A percentile compares a stretch with the other conserved stretches of the same genome.
Evolutionary conservation across 306 rosid genomes (phyloP).

Genomic region (Psophocarpus tetragonolobus): DNA sequence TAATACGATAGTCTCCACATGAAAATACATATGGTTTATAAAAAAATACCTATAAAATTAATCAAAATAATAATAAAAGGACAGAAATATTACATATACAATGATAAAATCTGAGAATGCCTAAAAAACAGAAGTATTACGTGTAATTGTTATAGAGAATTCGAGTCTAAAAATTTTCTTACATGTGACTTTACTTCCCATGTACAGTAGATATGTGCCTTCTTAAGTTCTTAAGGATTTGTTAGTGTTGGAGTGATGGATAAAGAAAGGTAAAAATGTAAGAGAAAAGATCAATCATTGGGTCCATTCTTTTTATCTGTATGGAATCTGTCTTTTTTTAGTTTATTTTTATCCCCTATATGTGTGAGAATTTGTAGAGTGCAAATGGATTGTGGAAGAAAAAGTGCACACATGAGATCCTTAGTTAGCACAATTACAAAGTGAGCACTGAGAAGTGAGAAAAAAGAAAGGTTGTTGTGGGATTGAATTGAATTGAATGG

Average conservation of each 20-base stretch:
- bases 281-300: slow-evolving; percentile 58
- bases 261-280: slow-evolving; percentile 59
- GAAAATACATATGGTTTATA: too few species aligned
- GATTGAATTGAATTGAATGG: slow-evolving; percentile 15
- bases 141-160: too few species aligned
- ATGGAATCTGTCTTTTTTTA: slow-evolving; percentile 48
- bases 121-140: too few species aligned
- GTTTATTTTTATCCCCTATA: background rate
- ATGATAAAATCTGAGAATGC: too few species aligned
- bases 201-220: slow-evolving; percentile 13
- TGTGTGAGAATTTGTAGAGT: slow-evolving; percentile 27
- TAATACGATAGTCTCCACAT: too few species aligned
- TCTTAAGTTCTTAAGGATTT: slow-evolving; percentile 21
- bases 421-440: slow-evolving; percentile 23
- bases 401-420: slow-evolving; percentile 29
- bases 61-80: too few species aligned
- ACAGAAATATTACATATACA: too few species aligned
- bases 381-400: slow-evolving; percentile 31
- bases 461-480: slow-evolving; percentile 1
- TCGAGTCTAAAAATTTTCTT: slow-evolving; percentile 1
- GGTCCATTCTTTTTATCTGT: slow-evolving; percentile 57
- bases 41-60: too few species aligned
- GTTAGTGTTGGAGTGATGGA: slow-evolving; percentile 56
- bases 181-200: slow-evolving; percentile 33
- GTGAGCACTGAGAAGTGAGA: slow-evolving; percentile 12